Conservation (phyloP, 345 rosid species). For the Populus simonii region DNA sequence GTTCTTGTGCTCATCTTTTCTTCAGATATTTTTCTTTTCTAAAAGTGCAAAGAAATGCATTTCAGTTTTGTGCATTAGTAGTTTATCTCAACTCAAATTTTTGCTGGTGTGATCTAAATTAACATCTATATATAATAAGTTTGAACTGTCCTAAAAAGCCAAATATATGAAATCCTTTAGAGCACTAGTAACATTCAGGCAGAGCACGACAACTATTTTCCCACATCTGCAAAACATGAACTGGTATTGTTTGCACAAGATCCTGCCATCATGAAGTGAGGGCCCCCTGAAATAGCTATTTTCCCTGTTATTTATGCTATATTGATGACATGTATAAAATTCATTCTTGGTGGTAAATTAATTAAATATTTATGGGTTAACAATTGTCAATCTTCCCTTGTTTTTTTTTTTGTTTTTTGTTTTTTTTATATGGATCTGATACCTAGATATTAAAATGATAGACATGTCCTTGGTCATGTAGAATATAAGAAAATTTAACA, state of each 20-base stretch:
- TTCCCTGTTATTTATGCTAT: not conserved
- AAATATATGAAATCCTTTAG: too few relatives aligned
- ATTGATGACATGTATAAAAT: not conserved
- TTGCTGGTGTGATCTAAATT: too few relatives aligned
- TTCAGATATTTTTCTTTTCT: not conserved
- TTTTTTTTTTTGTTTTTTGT: not conserved
- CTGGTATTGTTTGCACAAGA: not conserved
- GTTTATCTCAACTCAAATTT: not conserved
- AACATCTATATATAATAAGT: too few relatives aligned
- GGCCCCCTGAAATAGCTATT: not conserved
- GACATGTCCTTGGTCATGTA: too few relatives aligned
- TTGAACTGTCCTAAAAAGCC: too few relatives aligned
- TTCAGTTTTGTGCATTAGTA: too few relatives aligned
- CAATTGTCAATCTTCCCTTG: not conserved
- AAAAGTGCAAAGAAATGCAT: too few relatives aligned
- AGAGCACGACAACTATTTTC: too few relatives aligned
- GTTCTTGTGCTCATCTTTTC: not conserved
- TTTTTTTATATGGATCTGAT: not conserved
- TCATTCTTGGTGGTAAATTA: not conserved
- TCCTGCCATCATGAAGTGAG: not conserved
- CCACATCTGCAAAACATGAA: too few relatives aligned
- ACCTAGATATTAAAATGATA: too few relatives aligned
- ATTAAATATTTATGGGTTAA: not conserved
- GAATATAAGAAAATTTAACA: too few relatives aligned
- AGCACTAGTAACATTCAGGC: too few relatives aligned